Evolutionary conservation across 2,329 filamentous ascomycete genomes (phyloP).

Genomic region (Ophiostoma piceae): DNA sequence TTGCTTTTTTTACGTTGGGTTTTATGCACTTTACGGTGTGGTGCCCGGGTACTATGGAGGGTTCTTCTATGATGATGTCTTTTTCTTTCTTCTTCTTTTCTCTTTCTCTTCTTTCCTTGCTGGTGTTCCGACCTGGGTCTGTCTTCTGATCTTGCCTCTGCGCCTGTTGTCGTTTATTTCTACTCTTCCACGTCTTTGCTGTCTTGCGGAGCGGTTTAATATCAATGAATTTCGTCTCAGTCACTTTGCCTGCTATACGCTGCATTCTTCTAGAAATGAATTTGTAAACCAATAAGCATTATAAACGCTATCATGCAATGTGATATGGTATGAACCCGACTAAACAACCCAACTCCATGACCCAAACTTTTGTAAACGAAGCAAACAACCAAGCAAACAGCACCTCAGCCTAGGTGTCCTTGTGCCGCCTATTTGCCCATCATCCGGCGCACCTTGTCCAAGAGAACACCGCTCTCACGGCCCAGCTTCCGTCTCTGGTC

Average conservation of each 20-base stretch:
- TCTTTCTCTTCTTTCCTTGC: not conserved
- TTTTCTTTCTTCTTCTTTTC: not conserved
- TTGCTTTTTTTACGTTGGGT: not conserved
- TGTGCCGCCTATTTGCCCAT: constrained; percentile 42
- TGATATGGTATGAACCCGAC: not conserved
- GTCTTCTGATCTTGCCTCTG: not conserved
- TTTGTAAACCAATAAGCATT: not conserved
- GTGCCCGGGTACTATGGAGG: constrained; percentile 13
- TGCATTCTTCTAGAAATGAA: not conserved
- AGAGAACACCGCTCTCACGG: constrained; percentile 68
- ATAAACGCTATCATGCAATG: constrained; percentile 2
- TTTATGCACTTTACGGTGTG: not conserved
- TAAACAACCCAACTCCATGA: constrained; percentile 16
- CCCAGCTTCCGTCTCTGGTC: constrained; percentile 65
- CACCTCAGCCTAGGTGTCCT: not conserved
- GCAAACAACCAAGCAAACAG: not conserved
- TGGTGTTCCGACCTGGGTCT: not conserved
- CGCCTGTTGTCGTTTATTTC: constrained; percentile 9
- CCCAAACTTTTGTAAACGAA: not conserved
- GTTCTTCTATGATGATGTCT: not conserved
- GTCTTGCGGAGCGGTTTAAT: not conserved
- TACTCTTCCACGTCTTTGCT: not conserved
- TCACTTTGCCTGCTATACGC: not conserved
- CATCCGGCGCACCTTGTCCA: constrained; percentile 73
- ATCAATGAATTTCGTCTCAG: not conserved